Conservation (phyloP, 2,329 filamentous ascomycete genomes). For the Monosporascus sp. region DNA sequence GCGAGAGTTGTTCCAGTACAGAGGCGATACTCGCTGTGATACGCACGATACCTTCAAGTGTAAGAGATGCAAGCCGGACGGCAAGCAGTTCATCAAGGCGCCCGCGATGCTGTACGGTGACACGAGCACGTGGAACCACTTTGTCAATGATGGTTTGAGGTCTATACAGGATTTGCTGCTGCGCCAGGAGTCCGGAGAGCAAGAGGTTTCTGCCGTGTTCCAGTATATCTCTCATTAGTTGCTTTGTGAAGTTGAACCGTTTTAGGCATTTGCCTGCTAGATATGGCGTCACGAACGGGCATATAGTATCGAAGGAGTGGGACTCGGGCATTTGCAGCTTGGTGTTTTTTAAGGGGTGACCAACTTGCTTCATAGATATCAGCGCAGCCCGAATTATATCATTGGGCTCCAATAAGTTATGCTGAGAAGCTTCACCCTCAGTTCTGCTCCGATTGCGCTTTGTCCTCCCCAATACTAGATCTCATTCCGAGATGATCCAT, state of each 20-base stretch:
- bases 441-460: too few relatives aligned
- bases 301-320: neutral
- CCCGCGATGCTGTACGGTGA: slow-evolving; percentile 96
- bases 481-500: too few relatives aligned
- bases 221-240: slow-evolving; percentile 89
- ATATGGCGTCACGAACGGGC: neutral
- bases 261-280: neutral
- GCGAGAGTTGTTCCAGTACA: slow-evolving; percentile 91
- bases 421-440: too few relatives aligned
- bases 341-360: neutral
- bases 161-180: slow-evolving; percentile 88
- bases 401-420: too few relatives aligned
- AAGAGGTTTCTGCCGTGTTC: slow-evolving; percentile 88
- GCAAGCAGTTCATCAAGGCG: slow-evolving; percentile 82
- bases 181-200: slow-evolving; percentile 74
- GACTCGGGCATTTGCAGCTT: neutral
- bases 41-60: slow-evolving; percentile 99
- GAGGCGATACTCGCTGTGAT: slow-evolving; percentile 77
- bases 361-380: too few relatives aligned
- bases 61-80: slow-evolving; percentile 86
- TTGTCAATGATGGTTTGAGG: slow-evolving; percentile 73
- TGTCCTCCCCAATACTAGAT: too few relatives aligned
- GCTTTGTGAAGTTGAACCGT: neutral
- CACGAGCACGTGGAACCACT: slow-evolving; percentile 99
- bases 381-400: too few relatives aligned